These are phyloP conservation scores for Coemansia sp. DNA, from an alignment of 192 early-diverging fungal genomes.

Conservation along the genomic window DNA sequence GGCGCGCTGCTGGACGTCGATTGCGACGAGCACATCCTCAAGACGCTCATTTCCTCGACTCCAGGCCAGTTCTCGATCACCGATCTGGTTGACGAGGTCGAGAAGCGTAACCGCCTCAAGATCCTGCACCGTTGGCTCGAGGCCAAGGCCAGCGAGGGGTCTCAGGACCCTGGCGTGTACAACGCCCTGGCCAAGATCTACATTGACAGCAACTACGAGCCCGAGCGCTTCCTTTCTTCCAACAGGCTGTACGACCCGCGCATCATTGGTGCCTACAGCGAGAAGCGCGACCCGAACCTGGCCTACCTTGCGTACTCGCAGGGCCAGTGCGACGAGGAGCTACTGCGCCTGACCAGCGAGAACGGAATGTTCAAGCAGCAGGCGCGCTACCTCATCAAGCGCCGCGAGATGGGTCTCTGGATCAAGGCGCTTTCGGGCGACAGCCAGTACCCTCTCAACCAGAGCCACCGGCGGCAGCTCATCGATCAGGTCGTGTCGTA, in stretches of 20 bases:
- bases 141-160: constrained; percentile 80
- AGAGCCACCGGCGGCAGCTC: constrained; percentile 74
- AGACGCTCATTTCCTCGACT: constrained; percentile 82
- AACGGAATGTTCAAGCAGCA: constrained; percentile 99
- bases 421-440: constrained; percentile 65
- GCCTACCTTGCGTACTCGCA: constrained; percentile 93
- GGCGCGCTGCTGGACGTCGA: constrained; percentile 98
- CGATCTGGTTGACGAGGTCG: constrained; percentile 82
- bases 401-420: constrained; percentile 86
- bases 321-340: constrained; percentile 91
- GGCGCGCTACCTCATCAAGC: constrained; percentile 90
- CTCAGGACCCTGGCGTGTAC: constrained; percentile 85
- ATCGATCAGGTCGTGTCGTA: constrained; percentile 93
- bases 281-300: constrained; percentile 95
- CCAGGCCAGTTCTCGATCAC: constrained; percentile 79
- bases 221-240: constrained; percentile 84
- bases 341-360: constrained; percentile 95
- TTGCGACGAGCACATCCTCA: constrained; percentile 93
- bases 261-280: constrained; percentile 97
- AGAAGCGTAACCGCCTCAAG: constrained; percentile 97
- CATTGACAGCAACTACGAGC: constrained; percentile 99
- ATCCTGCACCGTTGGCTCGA: constrained; percentile 94
- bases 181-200: constrained; percentile 99
- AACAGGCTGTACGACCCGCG: constrained; percentile 81
- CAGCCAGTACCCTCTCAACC: constrained; percentile 64